Percentiles rank a stretch among this genome's conserved stretches.
These are phyloP conservation scores for Debaryomyces sp. DNA, from an alignment of 1,139 yeast genomes.

Conservation along the genomic window DNA sequence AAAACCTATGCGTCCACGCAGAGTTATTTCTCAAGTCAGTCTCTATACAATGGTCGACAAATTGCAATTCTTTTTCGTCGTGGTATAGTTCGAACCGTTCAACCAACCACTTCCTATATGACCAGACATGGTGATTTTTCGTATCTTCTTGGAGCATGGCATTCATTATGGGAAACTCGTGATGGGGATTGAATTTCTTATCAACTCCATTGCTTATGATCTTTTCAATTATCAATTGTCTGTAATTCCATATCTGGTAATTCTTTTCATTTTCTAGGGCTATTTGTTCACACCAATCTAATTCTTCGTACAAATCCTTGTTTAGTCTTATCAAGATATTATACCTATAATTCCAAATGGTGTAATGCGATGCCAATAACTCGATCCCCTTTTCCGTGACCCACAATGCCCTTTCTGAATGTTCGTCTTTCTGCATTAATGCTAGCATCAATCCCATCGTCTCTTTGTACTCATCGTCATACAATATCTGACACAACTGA, in stretches of 20 bases:
- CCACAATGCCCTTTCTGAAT: constrained; percentile 69
- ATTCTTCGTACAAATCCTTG: constrained; percentile 48
- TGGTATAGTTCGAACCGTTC: constrained; percentile 50
- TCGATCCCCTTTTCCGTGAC: constrained; percentile 66
- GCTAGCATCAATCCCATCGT: constrained; percentile 67
- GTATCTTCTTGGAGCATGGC: constrained; percentile 75
- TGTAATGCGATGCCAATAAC: constrained; percentile 85
- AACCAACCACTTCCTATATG: constrained; percentile 83
- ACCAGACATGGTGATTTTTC: constrained; percentile 97
- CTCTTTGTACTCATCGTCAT: constrained; percentile 67
- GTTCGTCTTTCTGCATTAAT: constrained; percentile 60
- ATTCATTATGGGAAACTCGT: constrained; percentile 66
- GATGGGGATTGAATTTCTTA: constrained; percentile 40
- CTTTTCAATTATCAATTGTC: constrained; percentile 59
- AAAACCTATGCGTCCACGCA: constrained; percentile 90
- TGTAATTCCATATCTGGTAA: constrained; percentile 95
- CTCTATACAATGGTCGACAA: constrained; percentile 51
- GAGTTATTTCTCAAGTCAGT: constrained; percentile 84
- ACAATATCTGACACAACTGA: constrained; percentile 73
- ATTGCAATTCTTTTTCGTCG: constrained; percentile 53
- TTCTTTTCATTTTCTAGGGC: constrained; percentile 83
- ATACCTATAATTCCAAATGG: constrained; percentile 83
- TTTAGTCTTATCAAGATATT: constrained; percentile 50
- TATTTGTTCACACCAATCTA: constrained; percentile 76
- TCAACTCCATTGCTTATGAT: constrained; percentile 22